Conservation (phyloP, 2,329 filamentous ascomycete genomes). For the Penicillium sp. region DNA sequence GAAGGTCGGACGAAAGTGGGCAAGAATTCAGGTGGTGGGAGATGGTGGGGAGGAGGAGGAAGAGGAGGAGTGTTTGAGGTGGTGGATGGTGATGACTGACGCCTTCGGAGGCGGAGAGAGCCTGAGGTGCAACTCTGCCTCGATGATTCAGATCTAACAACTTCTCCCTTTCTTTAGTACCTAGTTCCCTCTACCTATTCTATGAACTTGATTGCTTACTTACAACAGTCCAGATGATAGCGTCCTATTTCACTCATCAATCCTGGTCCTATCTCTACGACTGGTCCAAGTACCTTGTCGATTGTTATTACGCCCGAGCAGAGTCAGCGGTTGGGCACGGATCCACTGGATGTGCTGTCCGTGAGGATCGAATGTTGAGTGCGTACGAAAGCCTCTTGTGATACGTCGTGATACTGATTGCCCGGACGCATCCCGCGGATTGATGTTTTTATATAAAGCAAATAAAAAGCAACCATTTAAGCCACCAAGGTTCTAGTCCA, state of each 20-base stretch:
- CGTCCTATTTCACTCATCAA: neutral
- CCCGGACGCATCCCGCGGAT: neutral
- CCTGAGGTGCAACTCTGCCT: slow-evolving; percentile 34
- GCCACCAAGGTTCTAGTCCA: neutral
- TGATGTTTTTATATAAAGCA: neutral
- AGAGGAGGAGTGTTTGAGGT: slow-evolving; percentile 10
- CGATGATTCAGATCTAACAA: neutral
- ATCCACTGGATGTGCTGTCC: neutral
- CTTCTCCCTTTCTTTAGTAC: too few relatives aligned
- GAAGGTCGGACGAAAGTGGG: neutral
- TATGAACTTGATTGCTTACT: too few relatives aligned
- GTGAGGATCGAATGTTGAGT: neutral
- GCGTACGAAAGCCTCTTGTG: neutral
- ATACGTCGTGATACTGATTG: neutral
- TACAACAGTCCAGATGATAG: neutral
- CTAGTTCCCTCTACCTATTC: too few relatives aligned
- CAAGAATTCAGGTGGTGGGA: slow-evolving; percentile 5
- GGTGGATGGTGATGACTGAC: slow-evolving; percentile 26
- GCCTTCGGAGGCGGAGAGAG: slow-evolving; percentile 38
- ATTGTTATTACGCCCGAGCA: neutral
- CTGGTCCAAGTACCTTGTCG: neutral
- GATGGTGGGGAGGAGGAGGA: slow-evolving; percentile 4
- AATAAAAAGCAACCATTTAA: neutral
- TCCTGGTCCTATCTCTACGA: neutral
- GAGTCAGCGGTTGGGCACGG: slow-evolving; percentile 3